phyloP scores from a whole-genome alignment of 768 basidiomycete species.

The Cystofilobasidium capitatum region DNA sequence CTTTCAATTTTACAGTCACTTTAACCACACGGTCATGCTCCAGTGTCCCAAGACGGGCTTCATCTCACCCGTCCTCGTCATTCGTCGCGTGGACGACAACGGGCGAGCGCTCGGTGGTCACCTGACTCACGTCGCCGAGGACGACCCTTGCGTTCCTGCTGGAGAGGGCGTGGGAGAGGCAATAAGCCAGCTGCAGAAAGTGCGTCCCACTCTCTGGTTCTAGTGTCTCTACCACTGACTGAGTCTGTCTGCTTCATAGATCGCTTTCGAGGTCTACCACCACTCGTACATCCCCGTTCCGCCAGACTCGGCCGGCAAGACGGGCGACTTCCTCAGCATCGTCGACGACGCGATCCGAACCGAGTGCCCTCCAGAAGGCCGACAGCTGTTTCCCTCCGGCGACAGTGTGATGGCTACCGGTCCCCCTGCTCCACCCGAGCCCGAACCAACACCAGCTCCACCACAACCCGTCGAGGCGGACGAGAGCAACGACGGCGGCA shows the following conservation, averaged over 20 bases:
- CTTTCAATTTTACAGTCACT: neutral
- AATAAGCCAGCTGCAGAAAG: constrained; percentile 23
- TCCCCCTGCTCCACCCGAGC: neutral
- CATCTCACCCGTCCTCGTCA: constrained; percentile 83
- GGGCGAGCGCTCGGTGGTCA: constrained; percentile 80
- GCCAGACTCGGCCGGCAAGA: constrained; percentile 9
- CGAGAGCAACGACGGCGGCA: constrained; percentile 13
- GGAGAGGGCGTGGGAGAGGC: constrained; percentile 22
- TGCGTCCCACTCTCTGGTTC: neutral
- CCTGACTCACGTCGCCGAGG: neutral
- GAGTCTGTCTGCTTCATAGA: neutral
- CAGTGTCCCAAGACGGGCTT: constrained; percentile 91
- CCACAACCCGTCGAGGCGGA: neutral
- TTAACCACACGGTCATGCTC: constrained; percentile 83
- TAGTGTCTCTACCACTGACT: neutral
- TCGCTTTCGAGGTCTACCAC: constrained; percentile 25
- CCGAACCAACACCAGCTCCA: neutral
- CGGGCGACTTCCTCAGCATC: constrained; percentile 19
- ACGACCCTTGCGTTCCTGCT: neutral
- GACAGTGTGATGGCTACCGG: neutral
- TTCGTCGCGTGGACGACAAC: constrained; percentile 85
- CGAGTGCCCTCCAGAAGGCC: neutral
- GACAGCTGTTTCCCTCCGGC: constrained; percentile 5
- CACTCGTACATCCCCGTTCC: constrained; percentile 1
- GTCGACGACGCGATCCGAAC: constrained; percentile 16